Percentiles rank a stretch among this genome's conserved stretches.
Evolutionary conservation across 1,139 yeast species (phyloP).

Genomic region (Kluyveromyces sp.): DNA sequence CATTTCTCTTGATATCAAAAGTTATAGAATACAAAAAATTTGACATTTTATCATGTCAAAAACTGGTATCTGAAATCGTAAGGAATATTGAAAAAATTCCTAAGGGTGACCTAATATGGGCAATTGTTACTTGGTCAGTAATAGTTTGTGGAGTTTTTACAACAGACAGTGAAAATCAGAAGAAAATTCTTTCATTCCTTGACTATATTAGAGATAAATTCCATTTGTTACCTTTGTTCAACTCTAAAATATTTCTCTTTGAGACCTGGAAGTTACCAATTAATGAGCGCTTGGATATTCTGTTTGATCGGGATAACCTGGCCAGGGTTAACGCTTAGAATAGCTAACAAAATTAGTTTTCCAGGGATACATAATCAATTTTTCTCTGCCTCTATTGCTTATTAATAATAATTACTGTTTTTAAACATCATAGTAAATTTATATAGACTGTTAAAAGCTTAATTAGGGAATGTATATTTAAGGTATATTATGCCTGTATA

Average conservation of each 20-base stretch:
- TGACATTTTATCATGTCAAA: conserved; percentile 8
- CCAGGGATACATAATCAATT: too few relatives aligned
- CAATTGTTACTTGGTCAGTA: conserved; percentile 13
- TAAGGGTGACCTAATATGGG: conserved; percentile 11
- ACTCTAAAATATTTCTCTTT: conserved; percentile 8
- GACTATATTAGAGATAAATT: conserved; percentile 9
- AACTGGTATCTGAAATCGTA: conserved; percentile 10
- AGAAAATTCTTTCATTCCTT: conserved; percentile 7
- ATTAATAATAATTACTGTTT: too few relatives aligned
- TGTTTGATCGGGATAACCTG: conserved; percentile 9
- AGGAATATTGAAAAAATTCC: conserved; percentile 11
- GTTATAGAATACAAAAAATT: conserved; percentile 9
- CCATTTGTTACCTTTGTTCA: conserved; percentile 8
- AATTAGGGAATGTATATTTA: too few relatives aligned
- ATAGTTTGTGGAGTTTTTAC: conserved; percentile 12
- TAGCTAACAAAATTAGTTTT: too few relatives aligned
- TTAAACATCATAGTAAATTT: too few relatives aligned
- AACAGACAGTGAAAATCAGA: conserved; percentile 7
- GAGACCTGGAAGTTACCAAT: conserved; percentile 8
- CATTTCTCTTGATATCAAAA: conserved; percentile 11
- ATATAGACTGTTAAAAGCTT: too few relatives aligned
- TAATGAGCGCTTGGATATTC: conserved; percentile 6
- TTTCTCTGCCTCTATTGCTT: too few relatives aligned
- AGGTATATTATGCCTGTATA: too few relatives aligned
- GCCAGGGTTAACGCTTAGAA: conserved; percentile 4